Percentiles rank a stretch among this genome's conserved stretches.
phyloP scores from a whole-genome alignment of 192 early-diverging fungal genomes.

The Coemansia sp. region DNA sequence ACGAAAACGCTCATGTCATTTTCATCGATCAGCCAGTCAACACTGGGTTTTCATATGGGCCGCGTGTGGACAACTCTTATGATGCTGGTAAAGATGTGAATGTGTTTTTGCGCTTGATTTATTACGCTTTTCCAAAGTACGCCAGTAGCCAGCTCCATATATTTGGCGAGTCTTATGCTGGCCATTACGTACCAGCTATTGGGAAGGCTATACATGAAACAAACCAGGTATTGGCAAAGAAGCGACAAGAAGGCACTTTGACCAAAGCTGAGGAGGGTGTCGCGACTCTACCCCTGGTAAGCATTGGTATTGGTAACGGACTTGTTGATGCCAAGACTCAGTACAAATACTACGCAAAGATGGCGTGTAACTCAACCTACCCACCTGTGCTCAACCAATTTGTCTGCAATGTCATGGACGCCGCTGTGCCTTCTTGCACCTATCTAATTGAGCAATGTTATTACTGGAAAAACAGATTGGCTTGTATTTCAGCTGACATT shows the following conservation, averaged over 20 bases:
- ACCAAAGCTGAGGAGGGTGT: conserved; percentile 37
- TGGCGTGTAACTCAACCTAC: conserved; percentile 75
- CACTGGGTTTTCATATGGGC: conserved; percentile 89
- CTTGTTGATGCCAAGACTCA: conserved; percentile 86
- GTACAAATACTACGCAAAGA: conserved; percentile 84
- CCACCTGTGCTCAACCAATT: conserved; percentile 76
- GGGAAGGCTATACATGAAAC: conserved; percentile 77
- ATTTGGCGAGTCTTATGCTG: conserved; percentile 87
- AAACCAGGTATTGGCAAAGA: conserved; percentile 63
- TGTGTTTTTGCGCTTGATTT: conserved; percentile 91
- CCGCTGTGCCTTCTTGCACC: conserved; percentile 74
- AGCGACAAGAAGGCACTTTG: conserved; percentile 21
- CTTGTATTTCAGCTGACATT: conserved; percentile 78
- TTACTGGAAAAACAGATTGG: conserved; percentile 73
- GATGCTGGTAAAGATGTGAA: conserved; percentile 88
- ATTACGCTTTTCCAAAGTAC: conserved; percentile 83
- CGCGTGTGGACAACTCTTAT: conserved; percentile 70
- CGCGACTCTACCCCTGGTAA: conserved; percentile 70
- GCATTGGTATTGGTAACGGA: conserved; percentile 90
- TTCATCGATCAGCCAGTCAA: conserved; percentile 91
- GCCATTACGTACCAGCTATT: conserved; percentile 95
- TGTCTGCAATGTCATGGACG: conserved; percentile 75
- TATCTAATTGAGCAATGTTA: conserved; percentile 83
- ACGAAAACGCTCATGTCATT: conserved; percentile 84
- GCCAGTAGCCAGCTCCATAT: conserved; percentile 79